Percentiles rank a stretch among this genome's conserved stretches.
Evolutionary conservation across 2,329 filamentous ascomycete genomes (phyloP).

Genomic region (Aspergillus sp.): DNA sequence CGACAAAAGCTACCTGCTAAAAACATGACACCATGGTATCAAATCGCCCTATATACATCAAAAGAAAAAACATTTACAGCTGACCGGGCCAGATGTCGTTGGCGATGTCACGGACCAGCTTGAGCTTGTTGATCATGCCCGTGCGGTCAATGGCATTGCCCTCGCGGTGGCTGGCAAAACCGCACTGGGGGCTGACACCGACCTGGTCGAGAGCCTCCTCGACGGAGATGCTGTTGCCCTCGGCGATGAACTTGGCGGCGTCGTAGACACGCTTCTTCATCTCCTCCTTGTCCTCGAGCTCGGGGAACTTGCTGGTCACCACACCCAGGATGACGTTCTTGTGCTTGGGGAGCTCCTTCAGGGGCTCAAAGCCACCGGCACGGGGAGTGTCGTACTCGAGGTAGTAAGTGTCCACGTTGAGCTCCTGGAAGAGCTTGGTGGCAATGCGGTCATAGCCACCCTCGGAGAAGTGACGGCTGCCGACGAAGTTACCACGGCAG

Average conservation of each 20-base stretch:
- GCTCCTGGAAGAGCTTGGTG: constrained; percentile 61
- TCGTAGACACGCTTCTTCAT: constrained; percentile 59
- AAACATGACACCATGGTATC: background rate
- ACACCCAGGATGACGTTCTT: constrained; percentile 65
- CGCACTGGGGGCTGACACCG: constrained; percentile 68
- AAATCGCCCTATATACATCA: background rate
- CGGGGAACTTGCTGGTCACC: constrained; percentile 61
- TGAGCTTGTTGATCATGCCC: constrained; percentile 71
- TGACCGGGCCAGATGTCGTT: constrained; percentile 67
- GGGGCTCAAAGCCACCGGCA: constrained; percentile 64
- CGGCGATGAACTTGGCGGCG: constrained; percentile 66
- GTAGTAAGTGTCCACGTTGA: constrained; percentile 66
- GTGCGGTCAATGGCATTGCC: constrained; percentile 68
- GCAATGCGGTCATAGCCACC: constrained; percentile 67
- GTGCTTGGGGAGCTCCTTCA: constrained; percentile 58
- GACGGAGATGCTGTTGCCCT: constrained; percentile 61
- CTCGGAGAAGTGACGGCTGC: constrained; percentile 64
- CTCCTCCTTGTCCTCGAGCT: constrained; percentile 62
- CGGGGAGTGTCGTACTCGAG: constrained; percentile 67
- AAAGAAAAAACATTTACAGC: constrained; percentile 30
- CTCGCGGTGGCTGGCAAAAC: constrained; percentile 70
- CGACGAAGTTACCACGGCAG: constrained; percentile 65
- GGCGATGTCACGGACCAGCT: constrained; percentile 67
- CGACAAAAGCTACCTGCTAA: constrained; percentile 3
- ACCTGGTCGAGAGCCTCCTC: constrained; percentile 69